Conservation (phyloP, 768 basidiomycete genomes). For the Pleurotus eryngii region DNA sequence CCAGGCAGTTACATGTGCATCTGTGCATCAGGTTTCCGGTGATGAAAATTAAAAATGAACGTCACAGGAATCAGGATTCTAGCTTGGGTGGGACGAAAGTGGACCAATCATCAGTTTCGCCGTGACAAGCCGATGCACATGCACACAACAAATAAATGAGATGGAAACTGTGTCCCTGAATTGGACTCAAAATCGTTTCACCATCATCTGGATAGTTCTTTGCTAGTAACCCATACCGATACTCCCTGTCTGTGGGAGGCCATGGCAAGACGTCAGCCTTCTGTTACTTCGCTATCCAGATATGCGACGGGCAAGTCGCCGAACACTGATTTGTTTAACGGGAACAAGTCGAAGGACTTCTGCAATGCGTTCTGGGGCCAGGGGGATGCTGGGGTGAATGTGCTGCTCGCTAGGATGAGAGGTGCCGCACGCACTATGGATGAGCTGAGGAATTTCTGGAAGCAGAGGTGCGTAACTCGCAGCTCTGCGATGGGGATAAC, state of each 20-base stretch:
- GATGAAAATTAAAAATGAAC: not conserved
- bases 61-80: not conserved
- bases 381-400: constrained; percentile 85
- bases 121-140: constrained; percentile 8
- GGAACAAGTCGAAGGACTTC: constrained; percentile 67
- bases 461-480: constrained; percentile 70
- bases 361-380: constrained; percentile 97
- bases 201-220: not conserved
- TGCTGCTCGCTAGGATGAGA: constrained; percentile 85
- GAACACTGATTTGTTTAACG: constrained; percentile 25
- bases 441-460: constrained; percentile 86
- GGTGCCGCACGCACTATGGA: constrained; percentile 88
- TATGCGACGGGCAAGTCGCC: constrained; percentile 61
- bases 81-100: not conserved
- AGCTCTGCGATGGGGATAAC: not conserved
- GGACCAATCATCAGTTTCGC: constrained; percentile 6
- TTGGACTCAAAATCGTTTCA: not conserved
- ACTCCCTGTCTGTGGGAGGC: not conserved
- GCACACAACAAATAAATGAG: constrained; percentile 6
- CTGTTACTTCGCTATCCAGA: constrained; percentile 75
- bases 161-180: constrained; percentile 4
- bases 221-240: not conserved
- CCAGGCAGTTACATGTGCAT: not conserved
- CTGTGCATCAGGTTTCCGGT: not conserved
- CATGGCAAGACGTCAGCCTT: constrained; percentile 67